Percentiles rank a stretch among this genome's conserved stretches.
phyloP scores from a whole-genome alignment of 129 eudicot genomes.

The Rutidosis leptorrhynchoides region DNA sequence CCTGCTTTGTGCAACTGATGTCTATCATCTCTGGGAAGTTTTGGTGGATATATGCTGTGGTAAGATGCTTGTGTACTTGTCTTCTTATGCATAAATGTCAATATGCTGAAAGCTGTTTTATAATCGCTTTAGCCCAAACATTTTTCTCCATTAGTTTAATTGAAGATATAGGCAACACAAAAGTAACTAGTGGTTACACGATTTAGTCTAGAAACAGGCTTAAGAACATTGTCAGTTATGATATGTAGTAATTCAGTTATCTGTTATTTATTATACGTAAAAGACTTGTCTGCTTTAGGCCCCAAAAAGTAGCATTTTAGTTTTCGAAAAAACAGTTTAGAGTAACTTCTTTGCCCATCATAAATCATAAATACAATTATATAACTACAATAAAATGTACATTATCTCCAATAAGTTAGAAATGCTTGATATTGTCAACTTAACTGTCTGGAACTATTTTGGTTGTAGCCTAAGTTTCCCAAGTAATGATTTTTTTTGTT shows the following conservation, averaged over 20 bases:
- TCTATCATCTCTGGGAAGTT: slow-evolving; percentile 88
- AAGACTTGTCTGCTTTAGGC: neutral
- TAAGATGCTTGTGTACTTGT: slow-evolving; percentile 33
- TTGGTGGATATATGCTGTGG: slow-evolving; percentile 95
- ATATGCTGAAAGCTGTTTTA: neutral
- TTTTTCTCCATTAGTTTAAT: neutral
- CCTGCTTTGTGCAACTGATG: slow-evolving; percentile 76
- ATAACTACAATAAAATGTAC: neutral
- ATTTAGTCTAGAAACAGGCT: neutral
- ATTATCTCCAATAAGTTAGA: neutral
- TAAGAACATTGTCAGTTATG: neutral
- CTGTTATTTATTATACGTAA: neutral
- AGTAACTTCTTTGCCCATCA: neutral
- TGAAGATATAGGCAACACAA: neutral
- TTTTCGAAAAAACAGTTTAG: neutral
- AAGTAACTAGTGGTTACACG: neutral
- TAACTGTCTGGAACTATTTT: neutral
- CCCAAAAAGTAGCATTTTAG: neutral
- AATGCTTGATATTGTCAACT: neutral
- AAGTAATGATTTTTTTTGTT: neutral
- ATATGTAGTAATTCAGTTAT: neutral
- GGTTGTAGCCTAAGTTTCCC: neutral
- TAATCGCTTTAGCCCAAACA: neutral
- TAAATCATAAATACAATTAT: neutral
- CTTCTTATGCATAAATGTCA: neutral